Percentiles rank a stretch among this genome's conserved stretches.
These are phyloP conservation scores for Durio zibethinus DNA, from an alignment of 345 rosid genomes.

Conservation along the genomic window DNA sequence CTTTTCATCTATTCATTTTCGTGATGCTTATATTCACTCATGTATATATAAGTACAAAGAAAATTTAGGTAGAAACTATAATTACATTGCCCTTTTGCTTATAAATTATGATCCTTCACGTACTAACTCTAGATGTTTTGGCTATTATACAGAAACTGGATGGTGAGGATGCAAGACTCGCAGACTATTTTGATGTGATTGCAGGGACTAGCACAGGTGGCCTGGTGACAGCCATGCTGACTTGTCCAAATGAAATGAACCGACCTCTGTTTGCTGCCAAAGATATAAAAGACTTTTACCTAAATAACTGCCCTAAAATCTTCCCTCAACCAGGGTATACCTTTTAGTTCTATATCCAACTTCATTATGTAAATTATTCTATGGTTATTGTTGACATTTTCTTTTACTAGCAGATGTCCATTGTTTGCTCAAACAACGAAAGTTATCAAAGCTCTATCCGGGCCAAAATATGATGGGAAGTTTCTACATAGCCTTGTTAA, in stretches of 20 bases:
- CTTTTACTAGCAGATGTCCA: conserved; percentile 7
- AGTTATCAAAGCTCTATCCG: conserved; percentile 38
- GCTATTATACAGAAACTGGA: conserved; percentile 37
- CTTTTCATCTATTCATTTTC: not conserved
- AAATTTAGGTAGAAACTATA: not conserved
- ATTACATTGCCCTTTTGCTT: not conserved
- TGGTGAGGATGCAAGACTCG: conserved; percentile 47
- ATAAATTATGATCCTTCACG: not conserved
- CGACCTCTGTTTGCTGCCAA: conserved; percentile 56
- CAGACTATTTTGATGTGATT: conserved; percentile 53
- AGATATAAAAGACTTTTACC: conserved; percentile 55
- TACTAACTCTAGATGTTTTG: not conserved
- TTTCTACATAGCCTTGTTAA: conserved; percentile 42
- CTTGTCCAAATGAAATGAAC: conserved; percentile 37
- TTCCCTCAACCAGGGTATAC: conserved; percentile 47
- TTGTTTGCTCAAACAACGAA: conserved; percentile 31
- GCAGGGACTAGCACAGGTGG: conserved; percentile 55
- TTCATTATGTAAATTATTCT: too few relatives aligned
- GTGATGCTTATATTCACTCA: not conserved
- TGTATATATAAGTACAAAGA: not conserved
- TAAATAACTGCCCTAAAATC: conserved; percentile 48
- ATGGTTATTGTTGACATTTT: not conserved
- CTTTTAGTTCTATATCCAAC: not conserved
- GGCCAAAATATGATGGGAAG: conserved; percentile 64
- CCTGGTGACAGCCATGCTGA: conserved; percentile 48